Evolutionary conservation across 2,329 filamentous ascomycete species (phyloP), one percentile per base, ranked within the genome.

Genomic region (Xylaria sp.): DNA sequence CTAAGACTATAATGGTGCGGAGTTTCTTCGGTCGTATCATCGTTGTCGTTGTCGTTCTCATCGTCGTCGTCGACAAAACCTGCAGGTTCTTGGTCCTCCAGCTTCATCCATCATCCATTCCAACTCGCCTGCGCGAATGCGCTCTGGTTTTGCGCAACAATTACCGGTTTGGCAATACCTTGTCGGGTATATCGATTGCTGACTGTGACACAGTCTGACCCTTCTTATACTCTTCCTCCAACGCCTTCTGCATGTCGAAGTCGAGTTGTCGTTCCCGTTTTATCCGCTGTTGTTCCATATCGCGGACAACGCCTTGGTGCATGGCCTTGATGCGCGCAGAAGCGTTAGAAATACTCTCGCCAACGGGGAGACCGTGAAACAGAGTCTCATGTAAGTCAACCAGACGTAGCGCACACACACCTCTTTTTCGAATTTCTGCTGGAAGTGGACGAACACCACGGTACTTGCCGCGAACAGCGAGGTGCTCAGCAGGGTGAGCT

Each of bases 231-330:
- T 99, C 92, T 74, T 91, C 87, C 81, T 98, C 94, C 54, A 99
- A 83, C 6, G 86, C 87, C 69, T 86, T 87, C 78, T 99, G 96
- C 87, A 97, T 89, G 71, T 98, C 94, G 76, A 99, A 99, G 77
- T 99, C 96, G 58, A 94, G 88, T 79, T 96, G 92, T 66, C 96
- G 90, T 79, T 99, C 96, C 72, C 88, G 87, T 82, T 97, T 97
- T 71, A 97, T 79, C 51, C 92, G 89, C 78, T 97, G 94, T 77
- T 96, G 93, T 77, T 98, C 95, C 85, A 97, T 92, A 76, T 99
- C 96, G 70, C 95, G 92, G 71, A 98, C 84, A 47, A 99, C 96
- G 50, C 96, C 96, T 72, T 91, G 88, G 77, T 99, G 96, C 96
- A 99, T 99, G 64, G 93, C 92, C 96, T 95, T 69, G 3, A 49